Percentiles rank a stretch among this genome's conserved stretches.
Conservation (phyloP, 73 alveolate genomes). For the Paramecium biaurelia region DNA sequence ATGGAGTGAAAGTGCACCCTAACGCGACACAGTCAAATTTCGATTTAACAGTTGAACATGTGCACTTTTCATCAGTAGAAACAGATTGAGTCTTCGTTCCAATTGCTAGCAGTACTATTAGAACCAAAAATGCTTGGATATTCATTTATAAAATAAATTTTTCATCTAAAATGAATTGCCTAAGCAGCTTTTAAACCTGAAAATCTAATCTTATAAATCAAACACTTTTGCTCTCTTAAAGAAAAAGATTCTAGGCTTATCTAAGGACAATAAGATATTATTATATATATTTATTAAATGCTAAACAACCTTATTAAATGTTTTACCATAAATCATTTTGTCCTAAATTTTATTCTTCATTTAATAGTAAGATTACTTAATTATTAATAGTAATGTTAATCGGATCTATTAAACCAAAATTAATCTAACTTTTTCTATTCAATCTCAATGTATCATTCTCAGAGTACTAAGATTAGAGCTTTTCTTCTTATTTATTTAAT, state of each 20-base stretch:
- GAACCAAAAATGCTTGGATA: background rate
- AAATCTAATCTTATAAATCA: background rate
- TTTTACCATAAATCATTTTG: background rate
- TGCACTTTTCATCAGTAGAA: background rate
- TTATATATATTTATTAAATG: background rate
- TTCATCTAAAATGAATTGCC: background rate
- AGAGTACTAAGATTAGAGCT: background rate
- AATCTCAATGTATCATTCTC: too few species aligned
- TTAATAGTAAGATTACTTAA: background rate
- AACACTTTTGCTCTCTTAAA: background rate
- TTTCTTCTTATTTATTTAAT: background rate
- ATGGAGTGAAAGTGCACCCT: slow-evolving; percentile 38
- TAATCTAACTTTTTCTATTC: background rate
- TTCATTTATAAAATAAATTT: background rate
- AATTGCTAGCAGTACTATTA: background rate
- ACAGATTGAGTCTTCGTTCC: background rate
- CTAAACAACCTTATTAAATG: background rate
- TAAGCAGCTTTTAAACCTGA: background rate
- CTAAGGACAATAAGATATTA: background rate
- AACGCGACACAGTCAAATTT: slow-evolving; percentile 40
- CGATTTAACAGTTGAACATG: slow-evolving; percentile 18
- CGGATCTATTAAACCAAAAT: background rate
- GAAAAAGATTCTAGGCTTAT: background rate
- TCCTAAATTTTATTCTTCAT: background rate
- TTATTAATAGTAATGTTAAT: background rate